Base-by-base conservation (phyloP, 2,329 filamentous ascomycete genomes). In the Phaeosphaeria sp. region DNA sequence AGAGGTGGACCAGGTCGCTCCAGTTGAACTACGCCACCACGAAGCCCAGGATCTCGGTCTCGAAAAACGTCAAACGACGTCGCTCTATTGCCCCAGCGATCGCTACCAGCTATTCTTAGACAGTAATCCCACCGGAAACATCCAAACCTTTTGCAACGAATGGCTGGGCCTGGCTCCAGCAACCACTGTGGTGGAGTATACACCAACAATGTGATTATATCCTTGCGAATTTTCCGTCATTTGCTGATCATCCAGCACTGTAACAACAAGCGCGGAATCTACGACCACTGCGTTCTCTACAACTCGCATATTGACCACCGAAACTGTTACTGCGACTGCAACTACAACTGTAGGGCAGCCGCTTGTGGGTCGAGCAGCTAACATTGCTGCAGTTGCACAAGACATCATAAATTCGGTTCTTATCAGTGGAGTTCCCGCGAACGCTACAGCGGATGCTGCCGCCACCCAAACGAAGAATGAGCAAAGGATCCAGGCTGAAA, bases 81-180 rank as follows among this genome's bases (percentile, higher is more conserved):
- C 54, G 24, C n/a, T 66, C n/a, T 55, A 61, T 24, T 70, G 67
- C 40, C 59, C 66, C 8, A 50, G 63, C 6, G 55, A 71, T 49
- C 43, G 60, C 47, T 68, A 64, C 45, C 56, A 59, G 46, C 50
- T 61, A 8, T 52, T 69, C 15, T 50, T 74, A 22, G 49, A 66
- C 45, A 58, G 49, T 46, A 63, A 59, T 42, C 50, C 56, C 0
- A 36, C 44, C 9, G 42, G 53, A n/a, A 55, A 59, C 17, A 55
- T 65, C 22, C 57, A 66, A 25, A 64, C 48, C 11, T 72, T 74
- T 49, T 74, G 72, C 56, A 73, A 74, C 46, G 65, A 60, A 49
- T 68, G 64, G 63, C 62, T 75, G 36, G 66, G 58, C n/a, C 64
- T 74, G 5, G 52, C 53, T 7, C 68, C 72, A 22, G 57, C 69